Evolutionary conservation across 352 stramenopile genomes (phyloP).

Genomic region (Globisporangium barbulae): DNA sequence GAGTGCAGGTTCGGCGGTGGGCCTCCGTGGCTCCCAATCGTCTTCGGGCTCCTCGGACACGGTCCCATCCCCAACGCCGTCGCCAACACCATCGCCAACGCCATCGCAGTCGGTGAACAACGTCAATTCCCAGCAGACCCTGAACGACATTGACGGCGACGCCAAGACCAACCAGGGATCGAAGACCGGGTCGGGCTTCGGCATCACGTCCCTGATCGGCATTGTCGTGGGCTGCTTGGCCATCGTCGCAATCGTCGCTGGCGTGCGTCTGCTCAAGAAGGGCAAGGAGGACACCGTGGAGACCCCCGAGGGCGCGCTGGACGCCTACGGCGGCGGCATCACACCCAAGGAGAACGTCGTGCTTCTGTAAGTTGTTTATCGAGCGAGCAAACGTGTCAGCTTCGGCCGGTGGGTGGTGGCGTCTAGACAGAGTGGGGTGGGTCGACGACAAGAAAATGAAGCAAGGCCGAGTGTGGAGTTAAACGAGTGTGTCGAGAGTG

Average conservation of each 20-base stretch:
- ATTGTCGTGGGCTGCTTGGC: constrained; percentile 73
- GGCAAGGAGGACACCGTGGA: constrained; percentile 49
- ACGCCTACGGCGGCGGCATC: constrained; percentile 64
- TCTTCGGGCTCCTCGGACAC: constrained; percentile 10
- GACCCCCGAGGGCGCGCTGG: constrained; percentile 41
- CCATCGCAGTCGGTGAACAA: constrained; percentile 9
- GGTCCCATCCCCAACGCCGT: constrained; percentile 6
- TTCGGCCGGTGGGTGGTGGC: background rate
- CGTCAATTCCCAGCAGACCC: constrained; percentile 28
- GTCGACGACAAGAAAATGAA: constrained; percentile 13
- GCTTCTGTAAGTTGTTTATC: constrained; percentile 65
- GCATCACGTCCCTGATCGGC: constrained; percentile 40
- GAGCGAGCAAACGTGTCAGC: constrained; percentile 20
- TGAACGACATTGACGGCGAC: constrained; percentile 33
- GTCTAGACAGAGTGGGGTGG: constrained; percentile 13
- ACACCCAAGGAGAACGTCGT: constrained; percentile 83
- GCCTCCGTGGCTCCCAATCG: constrained; percentile 14
- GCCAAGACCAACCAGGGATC: constrained; percentile 16
- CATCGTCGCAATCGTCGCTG: constrained; percentile 64
- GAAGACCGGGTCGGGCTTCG: constrained; percentile 13
- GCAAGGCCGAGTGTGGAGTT: background rate
- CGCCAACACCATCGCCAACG: constrained; percentile 8
- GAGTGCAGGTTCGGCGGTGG: background rate
- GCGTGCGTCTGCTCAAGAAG: constrained; percentile 61
- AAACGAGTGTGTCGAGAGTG: constrained; percentile 10